Evolutionary conservation across 1,284 basidiomycete genomes (phyloP).

Genomic region (Schizopora paradoxa): DNA sequence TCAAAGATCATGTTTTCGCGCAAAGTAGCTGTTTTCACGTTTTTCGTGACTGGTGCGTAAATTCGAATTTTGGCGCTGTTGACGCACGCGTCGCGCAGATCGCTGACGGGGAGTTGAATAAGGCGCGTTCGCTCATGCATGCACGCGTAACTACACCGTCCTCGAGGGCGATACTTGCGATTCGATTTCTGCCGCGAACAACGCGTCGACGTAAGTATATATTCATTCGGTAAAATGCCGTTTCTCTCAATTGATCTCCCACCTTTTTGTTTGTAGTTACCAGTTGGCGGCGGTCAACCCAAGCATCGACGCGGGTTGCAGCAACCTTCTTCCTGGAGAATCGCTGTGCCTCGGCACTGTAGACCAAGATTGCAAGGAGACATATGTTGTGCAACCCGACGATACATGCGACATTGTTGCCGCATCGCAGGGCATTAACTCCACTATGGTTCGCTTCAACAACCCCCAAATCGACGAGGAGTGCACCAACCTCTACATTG

Average conservation of each 20-base stretch:
- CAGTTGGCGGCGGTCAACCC: constrained; percentile 63
- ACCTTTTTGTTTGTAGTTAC: constrained; percentile 40
- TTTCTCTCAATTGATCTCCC: constrained; percentile 3
- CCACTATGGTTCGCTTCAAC: constrained; percentile 48
- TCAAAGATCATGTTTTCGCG: too few species aligned
- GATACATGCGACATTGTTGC: constrained; percentile 50
- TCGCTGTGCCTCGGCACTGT: constrained; percentile 45
- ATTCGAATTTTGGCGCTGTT: too few species aligned
- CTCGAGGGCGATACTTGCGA: constrained; percentile 61
- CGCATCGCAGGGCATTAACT: constrained; percentile 36
- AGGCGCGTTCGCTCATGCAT: too few species aligned
- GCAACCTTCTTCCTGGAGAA: constrained; percentile 47
- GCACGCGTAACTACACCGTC: constrained; percentile 57
- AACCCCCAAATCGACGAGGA: constrained; percentile 60
- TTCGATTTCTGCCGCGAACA: constrained; percentile 56
- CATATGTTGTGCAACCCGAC: constrained; percentile 42
- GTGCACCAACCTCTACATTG: constrained; percentile 62
- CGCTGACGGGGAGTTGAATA: too few species aligned
- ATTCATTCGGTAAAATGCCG: too few species aligned
- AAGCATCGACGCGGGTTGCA: constrained; percentile 40
- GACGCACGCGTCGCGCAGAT: too few species aligned
- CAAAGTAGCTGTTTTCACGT: too few species aligned
- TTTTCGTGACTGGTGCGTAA: too few species aligned
- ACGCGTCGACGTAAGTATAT: constrained; percentile 58
- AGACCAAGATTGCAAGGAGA: constrained; percentile 42